A percentile compares a stretch with the other conserved stretches of the same genome.
These are phyloP conservation scores for Porphyrellus cyaneotinctus DNA, from an alignment of 768 basidiomycete species.

Conservation along the genomic window DNA sequence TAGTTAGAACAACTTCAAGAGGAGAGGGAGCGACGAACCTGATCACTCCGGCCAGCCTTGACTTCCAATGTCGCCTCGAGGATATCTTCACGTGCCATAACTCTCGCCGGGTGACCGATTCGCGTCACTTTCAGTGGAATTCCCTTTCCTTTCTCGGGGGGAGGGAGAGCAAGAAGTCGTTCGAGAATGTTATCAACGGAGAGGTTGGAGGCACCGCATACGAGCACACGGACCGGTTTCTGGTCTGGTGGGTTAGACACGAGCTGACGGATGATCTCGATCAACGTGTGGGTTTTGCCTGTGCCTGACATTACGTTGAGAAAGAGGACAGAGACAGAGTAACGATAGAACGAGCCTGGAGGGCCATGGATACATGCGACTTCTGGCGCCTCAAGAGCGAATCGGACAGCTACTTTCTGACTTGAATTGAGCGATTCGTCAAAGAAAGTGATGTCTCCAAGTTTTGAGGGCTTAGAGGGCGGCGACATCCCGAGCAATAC, in stretches of 20 bases:
- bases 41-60: conserved; percentile 69
- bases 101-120: conserved; percentile 94
- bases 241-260: conserved; percentile 43
- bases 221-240: conserved; percentile 61
- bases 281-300: conserved; percentile 93
- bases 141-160: conserved; percentile 43
- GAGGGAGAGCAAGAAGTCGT: conserved; percentile 64
- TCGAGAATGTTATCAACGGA: conserved; percentile 96
- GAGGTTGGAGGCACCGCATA: conserved; percentile 92
- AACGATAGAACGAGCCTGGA: conserved; percentile 53
- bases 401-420: conserved; percentile 79
- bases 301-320: conserved; percentile 48
- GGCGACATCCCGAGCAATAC: conserved; percentile 67
- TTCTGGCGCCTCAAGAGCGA: conserved; percentile 76
- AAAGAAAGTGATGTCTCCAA: conserved; percentile 56
- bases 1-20: neutral
- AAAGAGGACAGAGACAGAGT: neutral
- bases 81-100: conserved; percentile 68
- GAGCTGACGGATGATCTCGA: conserved; percentile 89
- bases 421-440: conserved; percentile 75
- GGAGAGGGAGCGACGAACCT: conserved; percentile 35
- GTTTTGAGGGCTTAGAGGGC: conserved; percentile 37
- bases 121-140: conserved; percentile 60
- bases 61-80: conserved; percentile 69
- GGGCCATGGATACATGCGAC: conserved; percentile 95